A percentile compares a stretch with the other conserved stretches of the same genome.
Evolutionary conservation across 257 asterid species (phyloP).

Genomic region (Ligustrum vulgare): DNA sequence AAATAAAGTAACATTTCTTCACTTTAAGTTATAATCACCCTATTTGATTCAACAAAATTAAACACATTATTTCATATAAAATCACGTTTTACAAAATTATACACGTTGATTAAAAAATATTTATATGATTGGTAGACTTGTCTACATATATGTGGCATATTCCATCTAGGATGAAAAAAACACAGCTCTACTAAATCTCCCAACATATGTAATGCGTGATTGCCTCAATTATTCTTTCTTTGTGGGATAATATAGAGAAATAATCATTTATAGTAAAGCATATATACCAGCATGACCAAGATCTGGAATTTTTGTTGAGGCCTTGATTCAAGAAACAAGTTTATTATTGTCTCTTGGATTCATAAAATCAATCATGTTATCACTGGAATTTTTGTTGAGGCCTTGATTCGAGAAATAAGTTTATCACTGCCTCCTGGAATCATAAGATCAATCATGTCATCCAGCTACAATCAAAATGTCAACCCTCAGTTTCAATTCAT

Average conservation of each 20-base stretch:
- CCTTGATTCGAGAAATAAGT: no score
- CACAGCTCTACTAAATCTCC: constrained; percentile 9
- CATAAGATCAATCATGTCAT: constrained; percentile 84
- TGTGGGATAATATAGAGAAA: neutral
- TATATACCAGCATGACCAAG: constrained; percentile 81
- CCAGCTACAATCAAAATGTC: constrained; percentile 45
- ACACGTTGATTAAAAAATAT: no score
- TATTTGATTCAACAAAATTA: no score
- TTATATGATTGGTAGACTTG: constrained; percentile 62
- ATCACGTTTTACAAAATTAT: no score
- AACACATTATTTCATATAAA: no score
- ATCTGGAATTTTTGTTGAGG: constrained; percentile 79
- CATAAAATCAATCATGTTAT: no score
- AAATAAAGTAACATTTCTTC: no score
- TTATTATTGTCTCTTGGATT: constrained; percentile 88
- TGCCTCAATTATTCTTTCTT: neutral
- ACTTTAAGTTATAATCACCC: no score
- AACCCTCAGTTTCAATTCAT: neutral
- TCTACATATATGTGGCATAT: constrained; percentile 79
- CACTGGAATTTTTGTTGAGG: no score
- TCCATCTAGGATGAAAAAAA: constrained; percentile 55
- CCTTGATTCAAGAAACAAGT: constrained; percentile 78
- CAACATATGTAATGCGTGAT: neutral
- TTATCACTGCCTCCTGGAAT: no score
- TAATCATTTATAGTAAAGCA: neutral